phyloP scores from a whole-genome alignment of 345 rosid species.

The Citrus inodora region DNA sequence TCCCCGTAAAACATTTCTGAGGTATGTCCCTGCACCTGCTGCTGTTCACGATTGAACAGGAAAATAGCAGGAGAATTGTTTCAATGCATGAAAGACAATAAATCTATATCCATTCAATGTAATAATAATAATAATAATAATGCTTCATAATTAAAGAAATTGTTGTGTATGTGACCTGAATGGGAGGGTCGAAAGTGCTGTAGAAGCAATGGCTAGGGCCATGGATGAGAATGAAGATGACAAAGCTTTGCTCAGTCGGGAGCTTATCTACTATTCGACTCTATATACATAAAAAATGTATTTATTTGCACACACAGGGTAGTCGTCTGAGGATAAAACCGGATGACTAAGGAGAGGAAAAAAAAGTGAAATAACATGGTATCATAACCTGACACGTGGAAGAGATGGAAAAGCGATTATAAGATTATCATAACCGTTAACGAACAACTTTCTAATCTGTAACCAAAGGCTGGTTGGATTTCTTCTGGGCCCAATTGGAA shows the following conservation, averaged over 20 bases:
- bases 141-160: no score
- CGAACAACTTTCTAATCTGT: not conserved
- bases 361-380: no score
- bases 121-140: no score
- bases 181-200: slow-evolving; percentile 28
- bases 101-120: no score
- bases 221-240: slow-evolving; percentile 15
- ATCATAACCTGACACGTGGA: slow-evolving; percentile 5
- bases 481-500: not conserved
- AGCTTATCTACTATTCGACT: slow-evolving; percentile 6
- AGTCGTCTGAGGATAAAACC: not conserved
- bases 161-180: slow-evolving; percentile 15
- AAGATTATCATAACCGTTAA: no score
- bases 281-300: no score
- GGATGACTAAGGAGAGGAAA: not conserved
- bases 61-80: no score
- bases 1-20: slow-evolving; percentile 9
- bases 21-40: slow-evolving; percentile 17
- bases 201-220: slow-evolving; percentile 36
- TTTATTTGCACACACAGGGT: no score
- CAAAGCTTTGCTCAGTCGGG: not conserved
- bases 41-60: no score
- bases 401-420: not conserved
- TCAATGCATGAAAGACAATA: no score
- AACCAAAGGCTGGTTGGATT: no score